Percentiles rank a stretch among this genome's conserved stretches.
Conservation (phyloP, 139 green algal species). For the Chlamydomonas sphaeroides region DNA sequence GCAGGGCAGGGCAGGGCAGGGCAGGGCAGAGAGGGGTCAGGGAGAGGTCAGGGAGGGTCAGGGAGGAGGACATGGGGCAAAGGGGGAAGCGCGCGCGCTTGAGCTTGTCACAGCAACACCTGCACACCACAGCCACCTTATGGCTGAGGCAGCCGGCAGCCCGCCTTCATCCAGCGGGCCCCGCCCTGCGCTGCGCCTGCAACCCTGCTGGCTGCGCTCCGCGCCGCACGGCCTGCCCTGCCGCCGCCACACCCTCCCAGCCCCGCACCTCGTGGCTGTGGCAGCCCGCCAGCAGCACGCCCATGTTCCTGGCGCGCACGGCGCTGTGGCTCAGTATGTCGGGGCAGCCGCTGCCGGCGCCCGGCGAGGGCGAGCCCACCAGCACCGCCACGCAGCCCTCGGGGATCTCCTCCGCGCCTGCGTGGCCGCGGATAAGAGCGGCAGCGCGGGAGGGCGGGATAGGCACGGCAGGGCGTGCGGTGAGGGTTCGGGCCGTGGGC, state of each 20-base stretch:
- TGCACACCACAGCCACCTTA: too few species aligned
- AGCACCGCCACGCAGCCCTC: conserved; percentile 63
- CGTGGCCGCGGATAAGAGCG: too few species aligned
- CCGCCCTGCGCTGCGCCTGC: background rate
- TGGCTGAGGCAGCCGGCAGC: too few species aligned
- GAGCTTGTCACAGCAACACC: too few species aligned
- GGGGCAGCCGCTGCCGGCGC: conserved; percentile 45
- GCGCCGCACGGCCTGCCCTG: background rate
- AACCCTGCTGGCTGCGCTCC: background rate
- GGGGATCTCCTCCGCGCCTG: conserved; percentile 65
- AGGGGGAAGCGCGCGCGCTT: too few species aligned
- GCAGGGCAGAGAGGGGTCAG: background rate
- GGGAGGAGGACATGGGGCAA: too few species aligned
- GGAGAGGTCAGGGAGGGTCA: too few species aligned
- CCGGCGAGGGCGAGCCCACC: conserved; percentile 52
- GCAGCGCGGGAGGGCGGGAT: too few species aligned
- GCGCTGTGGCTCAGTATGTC: conserved; percentile 91
- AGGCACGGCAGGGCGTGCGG: too few species aligned
- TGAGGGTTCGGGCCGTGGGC: too few species aligned
- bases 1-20: background rate
- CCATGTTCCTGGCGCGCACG: conserved; percentile 90
- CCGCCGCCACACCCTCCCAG: background rate
- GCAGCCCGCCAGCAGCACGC: conserved; percentile 62
- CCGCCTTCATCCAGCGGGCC: too few species aligned
- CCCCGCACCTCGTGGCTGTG: conserved; percentile 35